Percentiles rank a stretch among this genome's conserved stretches.
phyloP scores from a whole-genome alignment of 2,329 filamentous ascomycete species.

The Aspergillus aculeatus region DNA sequence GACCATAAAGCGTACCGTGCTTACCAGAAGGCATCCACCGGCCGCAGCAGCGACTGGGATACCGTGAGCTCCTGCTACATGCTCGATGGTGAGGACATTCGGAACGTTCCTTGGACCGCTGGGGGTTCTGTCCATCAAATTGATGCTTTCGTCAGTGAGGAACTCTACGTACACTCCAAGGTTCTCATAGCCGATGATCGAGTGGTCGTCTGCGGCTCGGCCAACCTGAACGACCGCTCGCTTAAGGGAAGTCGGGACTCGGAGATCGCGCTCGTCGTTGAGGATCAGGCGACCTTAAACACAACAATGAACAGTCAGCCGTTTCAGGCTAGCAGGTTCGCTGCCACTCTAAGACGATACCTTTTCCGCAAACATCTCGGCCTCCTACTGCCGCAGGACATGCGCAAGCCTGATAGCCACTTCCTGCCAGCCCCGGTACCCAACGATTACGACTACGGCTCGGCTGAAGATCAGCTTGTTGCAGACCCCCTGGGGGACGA shows the following conservation, averaged over 20 bases:
- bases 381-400: conserved; percentile 69
- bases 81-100: conserved; percentile 70
- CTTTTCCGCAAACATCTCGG: conserved; percentile 92
- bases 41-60: conserved; percentile 63
- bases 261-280: conserved; percentile 85
- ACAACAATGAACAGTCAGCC: conserved; percentile 76
- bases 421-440: conserved; percentile 57
- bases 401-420: conserved; percentile 59
- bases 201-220: conserved; percentile 81
- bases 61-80: conserved; percentile 80
- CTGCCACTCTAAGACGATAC: conserved; percentile 74
- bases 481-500: conserved; percentile 59
- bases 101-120: conserved; percentile 58
- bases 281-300: conserved; percentile 70
- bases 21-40: conserved; percentile 55
- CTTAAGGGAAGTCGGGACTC: conserved; percentile 88
- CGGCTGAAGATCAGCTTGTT: conserved; percentile 51
- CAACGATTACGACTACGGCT: conserved; percentile 56
- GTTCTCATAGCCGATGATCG: conserved; percentile 81
- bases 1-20: conserved; percentile 73
- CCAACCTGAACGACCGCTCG: conserved; percentile 88
- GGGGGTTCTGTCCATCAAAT: conserved; percentile 56
- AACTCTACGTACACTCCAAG: conserved; percentile 61
- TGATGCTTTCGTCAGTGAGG: conserved; percentile 62
- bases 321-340: conserved; percentile 77